These are phyloP conservation scores for Capsicum baccatum DNA, from an alignment of 257 asterid genomes.

Conservation along the genomic window DNA sequence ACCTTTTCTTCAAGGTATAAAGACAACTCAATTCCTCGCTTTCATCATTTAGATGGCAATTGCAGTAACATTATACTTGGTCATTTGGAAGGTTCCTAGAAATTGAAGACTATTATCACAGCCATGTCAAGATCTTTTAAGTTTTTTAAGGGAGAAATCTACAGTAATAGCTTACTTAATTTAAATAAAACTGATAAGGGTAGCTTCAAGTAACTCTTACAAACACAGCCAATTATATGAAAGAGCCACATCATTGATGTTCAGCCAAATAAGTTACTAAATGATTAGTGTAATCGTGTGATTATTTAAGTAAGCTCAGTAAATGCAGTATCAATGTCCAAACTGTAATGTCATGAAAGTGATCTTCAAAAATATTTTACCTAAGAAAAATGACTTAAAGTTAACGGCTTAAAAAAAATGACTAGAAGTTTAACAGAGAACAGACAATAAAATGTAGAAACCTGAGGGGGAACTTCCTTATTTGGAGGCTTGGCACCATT, in stretches of 20 bases:
- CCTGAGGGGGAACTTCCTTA: conserved; percentile 85
- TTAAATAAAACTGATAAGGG: neutral
- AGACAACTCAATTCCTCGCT: neutral
- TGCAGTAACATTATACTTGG: neutral
- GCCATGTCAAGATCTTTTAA: neutral
- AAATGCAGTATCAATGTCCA: conserved; percentile 23
- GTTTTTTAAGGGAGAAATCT: neutral
- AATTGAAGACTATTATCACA: neutral
- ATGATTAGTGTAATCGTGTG: neutral
- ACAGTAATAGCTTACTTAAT: neutral
- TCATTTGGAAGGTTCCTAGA: neutral
- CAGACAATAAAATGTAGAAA: conserved; percentile 30
- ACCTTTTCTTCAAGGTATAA: neutral
- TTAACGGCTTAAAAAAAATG: neutral
- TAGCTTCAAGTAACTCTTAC: conserved; percentile 15
- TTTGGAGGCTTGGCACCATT: conserved; percentile 63
- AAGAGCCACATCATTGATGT: neutral
- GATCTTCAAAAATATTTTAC: neutral
- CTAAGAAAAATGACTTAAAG: neutral
- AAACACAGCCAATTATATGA: neutral
- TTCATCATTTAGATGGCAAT: neutral
- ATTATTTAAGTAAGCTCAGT: conserved; percentile 8
- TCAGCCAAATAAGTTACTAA: neutral
- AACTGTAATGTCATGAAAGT: neutral
- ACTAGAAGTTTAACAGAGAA: neutral